Base-by-base conservation (phyloP, 2,329 filamentous ascomycete genomes). In the Conoideocrella luteorostrata region DNA sequence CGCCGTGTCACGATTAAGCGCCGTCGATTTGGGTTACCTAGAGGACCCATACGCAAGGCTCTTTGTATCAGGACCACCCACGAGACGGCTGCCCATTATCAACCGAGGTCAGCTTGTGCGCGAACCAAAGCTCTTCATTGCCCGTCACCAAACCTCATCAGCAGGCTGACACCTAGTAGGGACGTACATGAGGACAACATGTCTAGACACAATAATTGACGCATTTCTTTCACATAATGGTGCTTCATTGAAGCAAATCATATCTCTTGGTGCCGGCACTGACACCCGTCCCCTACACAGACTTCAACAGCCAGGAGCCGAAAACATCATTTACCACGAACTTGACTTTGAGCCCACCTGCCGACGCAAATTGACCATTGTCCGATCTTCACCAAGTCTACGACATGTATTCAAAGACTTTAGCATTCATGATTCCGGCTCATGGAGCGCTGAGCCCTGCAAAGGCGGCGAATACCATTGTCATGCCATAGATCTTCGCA, bases 231-330 rank as follows among this genome's bases (percentile, higher is more conserved):
- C 67, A 4, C 55, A 60, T 10, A 53, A 57, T 29, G 55, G 59
- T 18, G 48, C 53, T 4, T 50, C 51, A 2, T 48, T 65, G 35
- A 80, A 78, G 49, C 93, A 98, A 60, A 88, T 98, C 47, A 76
- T 98, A 48, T 96, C 90, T 0, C 76, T 98, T 1, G 93, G 93
- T 23, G 91, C 93, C 13, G 93, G 93, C 20, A 95, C 90, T 10
- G 93, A 98, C 60, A 97, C 93, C 6, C 79, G 93, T 13, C 84
- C 82, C 47, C 89, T 96, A 57, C 82, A 88, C 17, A 68, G 96
- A 1, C 74, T 86, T 47, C 65, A 77, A 7, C 60, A 67, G 13
- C 61, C 68, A 1, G 42, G 47, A 6, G 50, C 56, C 5, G 45
- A 56, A 12, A 56, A 63, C 11, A 63, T 95, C 15, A 61, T 84